A percentile compares a stretch with the other conserved stretches of the same genome.
phyloP scores from a whole-genome alignment of 495 filamentous ascomycete genomes.

The Podospora pseudoanserina region DNA sequence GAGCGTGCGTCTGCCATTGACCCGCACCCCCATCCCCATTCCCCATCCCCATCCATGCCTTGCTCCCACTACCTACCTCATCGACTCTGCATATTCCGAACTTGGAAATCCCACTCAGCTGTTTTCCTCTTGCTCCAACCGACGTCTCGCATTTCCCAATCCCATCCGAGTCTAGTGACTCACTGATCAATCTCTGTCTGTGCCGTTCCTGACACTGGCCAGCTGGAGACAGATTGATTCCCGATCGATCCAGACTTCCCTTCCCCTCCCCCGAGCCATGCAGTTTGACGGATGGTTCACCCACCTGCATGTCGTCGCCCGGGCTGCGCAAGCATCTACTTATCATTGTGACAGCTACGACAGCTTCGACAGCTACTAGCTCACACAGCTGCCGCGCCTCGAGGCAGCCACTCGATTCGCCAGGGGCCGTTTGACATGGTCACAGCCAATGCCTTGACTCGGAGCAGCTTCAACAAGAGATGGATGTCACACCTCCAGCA shows the following conservation, averaged over 20 bases:
- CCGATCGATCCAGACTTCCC: slow-evolving; percentile 9
- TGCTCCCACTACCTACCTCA: background rate
- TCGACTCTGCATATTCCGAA: background rate
- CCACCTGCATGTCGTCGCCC: slow-evolving; percentile 3
- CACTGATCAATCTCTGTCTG: background rate
- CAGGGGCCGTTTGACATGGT: background rate
- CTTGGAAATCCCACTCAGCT: background rate
- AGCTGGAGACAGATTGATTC: background rate
- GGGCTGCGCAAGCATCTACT: background rate
- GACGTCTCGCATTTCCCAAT: background rate
- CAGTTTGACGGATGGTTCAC: slow-evolving; percentile 3
- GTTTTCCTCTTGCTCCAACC: background rate
- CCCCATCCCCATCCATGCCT: background rate
- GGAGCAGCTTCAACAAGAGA: background rate
- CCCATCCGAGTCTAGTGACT: background rate
- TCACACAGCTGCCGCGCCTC: background rate
- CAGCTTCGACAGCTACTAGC: background rate
- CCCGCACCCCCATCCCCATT: background rate
- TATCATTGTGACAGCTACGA: slow-evolving; percentile 6
- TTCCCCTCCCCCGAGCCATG: slow-evolving; percentile 10
- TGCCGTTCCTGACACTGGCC: background rate
- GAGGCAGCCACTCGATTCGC: background rate
- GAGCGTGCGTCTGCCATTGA: background rate
- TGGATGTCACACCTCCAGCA: background rate
- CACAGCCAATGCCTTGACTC: background rate